Base-by-base conservation (phyloP, 345 rosid genomes). In the Aethionema arabicum region DNA sequence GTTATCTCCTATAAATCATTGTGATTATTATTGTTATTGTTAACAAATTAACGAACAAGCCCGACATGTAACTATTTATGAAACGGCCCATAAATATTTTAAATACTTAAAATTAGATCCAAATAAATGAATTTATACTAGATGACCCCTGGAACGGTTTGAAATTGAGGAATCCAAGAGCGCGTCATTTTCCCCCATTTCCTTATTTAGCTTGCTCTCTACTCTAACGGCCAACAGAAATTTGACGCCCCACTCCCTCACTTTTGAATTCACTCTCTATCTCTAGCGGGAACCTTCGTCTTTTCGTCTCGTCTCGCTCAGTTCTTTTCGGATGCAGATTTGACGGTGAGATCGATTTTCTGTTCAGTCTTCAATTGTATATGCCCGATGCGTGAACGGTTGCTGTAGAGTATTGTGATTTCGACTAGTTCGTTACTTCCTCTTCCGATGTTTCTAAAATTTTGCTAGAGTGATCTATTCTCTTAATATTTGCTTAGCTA, bases 371-470 rank as follows among this genome's bases (percentile, higher is more conserved):
- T 35, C 43, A 4, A 4, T 30, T 32, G 39, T 5, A 6, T 30
- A 32, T 47, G 55, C 49, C 61, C 16, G 68, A 54, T 54, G 27
- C 68, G 44, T 54, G 38, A 47, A 61, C 63, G 36, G 54, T 64
- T 57, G 42, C 36, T 11, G 13, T 50, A 43, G 60, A 35, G 40
- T 52, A 32, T 0, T 57, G 61, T 44, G 16, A 64, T 27, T 44
- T 39, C 42, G 59, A 35, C 31, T 56, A 7, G 32, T 14, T 14
- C 40, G 46, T 51, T 50, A 14, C 59, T 50, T 59, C 52, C 5
- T 51, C 37, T 9, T 7, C 6, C 56, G 14, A 16, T 32, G 41
- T 35, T 38, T 56, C 35, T 56, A 16, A 13, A 37, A 39, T 35
- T 55, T 50, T 15, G 40, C 27, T 47, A n/a, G 5, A 13, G 51